These are phyloP conservation scores for Eutrema japonicum DNA, from an alignment of 345 rosid species.

Conservation along the genomic window DNA sequence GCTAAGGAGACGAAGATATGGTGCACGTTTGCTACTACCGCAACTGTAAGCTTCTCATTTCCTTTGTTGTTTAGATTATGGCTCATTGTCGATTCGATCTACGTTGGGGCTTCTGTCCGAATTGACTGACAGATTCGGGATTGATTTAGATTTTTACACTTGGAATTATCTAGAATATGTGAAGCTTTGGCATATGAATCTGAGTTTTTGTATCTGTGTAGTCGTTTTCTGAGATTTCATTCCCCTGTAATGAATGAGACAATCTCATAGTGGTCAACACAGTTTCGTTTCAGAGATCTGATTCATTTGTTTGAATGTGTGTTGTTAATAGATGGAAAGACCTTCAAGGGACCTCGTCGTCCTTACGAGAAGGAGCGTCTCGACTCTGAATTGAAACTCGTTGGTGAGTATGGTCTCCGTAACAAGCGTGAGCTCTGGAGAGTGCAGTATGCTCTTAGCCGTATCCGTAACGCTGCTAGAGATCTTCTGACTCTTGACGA, in stretches of 20 bases:
- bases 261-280: not conserved
- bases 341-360: slow-evolving; percentile 68
- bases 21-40: slow-evolving; percentile 62
- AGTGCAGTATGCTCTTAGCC: slow-evolving; percentile 64
- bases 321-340: slow-evolving; percentile 53
- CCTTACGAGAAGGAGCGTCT: slow-evolving; percentile 72
- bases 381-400: slow-evolving; percentile 66
- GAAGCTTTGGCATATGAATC: not conserved
- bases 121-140: not conserved
- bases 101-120: not conserved
- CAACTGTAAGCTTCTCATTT: slow-evolving; percentile 46
- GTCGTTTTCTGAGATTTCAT: not conserved
- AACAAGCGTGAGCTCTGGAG: slow-evolving; percentile 76
- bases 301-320: not conserved
- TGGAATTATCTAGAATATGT: not conserved
- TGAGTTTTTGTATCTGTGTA: not conserved
- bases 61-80: not conserved
- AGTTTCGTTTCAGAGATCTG: not conserved
- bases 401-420: slow-evolving; percentile 69
- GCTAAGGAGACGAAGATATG: slow-evolving; percentile 42
- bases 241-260: not conserved
- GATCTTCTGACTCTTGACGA: slow-evolving; percentile 68
- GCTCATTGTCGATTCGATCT: not conserved
- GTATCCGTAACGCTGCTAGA: slow-evolving; percentile 65
- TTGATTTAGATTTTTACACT: not conserved